Conservation (phyloP, 164 flowering plant genomes). For the Taxillus chinensis region DNA sequence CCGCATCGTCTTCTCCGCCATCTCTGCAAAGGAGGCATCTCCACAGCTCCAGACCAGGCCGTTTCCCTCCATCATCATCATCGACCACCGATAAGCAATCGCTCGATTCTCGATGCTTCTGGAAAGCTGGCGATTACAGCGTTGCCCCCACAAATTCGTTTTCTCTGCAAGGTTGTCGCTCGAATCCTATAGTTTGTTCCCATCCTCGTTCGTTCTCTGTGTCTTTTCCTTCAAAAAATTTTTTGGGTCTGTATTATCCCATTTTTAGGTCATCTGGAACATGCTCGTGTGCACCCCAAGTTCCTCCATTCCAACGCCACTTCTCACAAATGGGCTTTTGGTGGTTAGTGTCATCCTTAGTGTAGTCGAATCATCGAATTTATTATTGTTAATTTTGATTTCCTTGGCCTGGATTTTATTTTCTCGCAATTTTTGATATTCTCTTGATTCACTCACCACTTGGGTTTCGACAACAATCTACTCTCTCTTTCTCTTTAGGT, state of each 20-base stretch:
- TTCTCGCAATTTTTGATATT: no score
- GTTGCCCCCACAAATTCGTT: constrained; percentile 15
- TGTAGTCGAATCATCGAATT: no score
- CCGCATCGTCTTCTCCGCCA: background rate
- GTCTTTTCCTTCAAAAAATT: background rate
- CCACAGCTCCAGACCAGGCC: background rate
- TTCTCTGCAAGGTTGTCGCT: constrained; percentile 17
- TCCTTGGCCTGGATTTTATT: no score
- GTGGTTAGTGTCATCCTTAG: constrained; percentile 35
- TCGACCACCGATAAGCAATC: constrained; percentile 8
- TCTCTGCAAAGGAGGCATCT: background rate
- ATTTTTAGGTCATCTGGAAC: constrained; percentile 53
- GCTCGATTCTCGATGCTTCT: constrained; percentile 49
- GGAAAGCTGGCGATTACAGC: constrained; percentile 69
- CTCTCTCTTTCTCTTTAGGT: no score
- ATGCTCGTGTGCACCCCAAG: constrained; percentile 83
- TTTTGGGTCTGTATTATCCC: background rate
- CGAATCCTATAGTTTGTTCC: background rate
- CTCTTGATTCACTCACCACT: no score
- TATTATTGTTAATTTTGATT: no score
- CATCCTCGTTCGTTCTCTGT: background rate
- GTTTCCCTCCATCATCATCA: background rate
- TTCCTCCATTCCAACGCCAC: constrained; percentile 94
- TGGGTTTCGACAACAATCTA: no score
- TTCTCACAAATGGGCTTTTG: constrained; percentile 94